Evolutionary conservation across 2,329 filamentous ascomycete genomes (phyloP), one percentile per base, ranked within the genome.

Genomic region (Arthrinium puccinioides): DNA sequence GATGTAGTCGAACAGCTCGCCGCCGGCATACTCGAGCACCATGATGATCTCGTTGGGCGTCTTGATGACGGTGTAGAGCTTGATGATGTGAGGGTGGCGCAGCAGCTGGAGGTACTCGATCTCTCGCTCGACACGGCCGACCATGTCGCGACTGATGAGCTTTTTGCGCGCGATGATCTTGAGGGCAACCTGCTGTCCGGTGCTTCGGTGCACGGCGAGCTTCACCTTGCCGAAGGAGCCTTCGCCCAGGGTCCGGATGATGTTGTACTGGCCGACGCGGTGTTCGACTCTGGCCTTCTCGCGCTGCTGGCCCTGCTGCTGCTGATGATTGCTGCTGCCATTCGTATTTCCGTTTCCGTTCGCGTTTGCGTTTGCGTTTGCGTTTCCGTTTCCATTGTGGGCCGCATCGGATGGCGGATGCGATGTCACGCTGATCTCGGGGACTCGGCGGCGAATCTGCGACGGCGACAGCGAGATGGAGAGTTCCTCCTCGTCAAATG

Each of bases 171-270:
- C 86, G 55, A 98, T 98, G 57, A 97, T 96, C 73, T 98, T 98
- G 57, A 98, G 75, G 20, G 92, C 92, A 35, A 98, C 92, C 67
- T 96, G 87, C 62, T 97, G 89, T 46, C 86, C 86, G 49, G 87
- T 97, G 49, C 88, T 81, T 54, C 87, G 81, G 59, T 98, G 92
- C 28, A 89, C 84, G 16, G 92, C 92, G 52, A 98, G 77, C 71
- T 97, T 97, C 60, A 98, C 92, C 68, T 98, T 98, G 52, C 92
- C 92, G 60, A 98, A 98, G 3, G 89, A 96, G 32, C 92, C 92
- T 66, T 98, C 92, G 39, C 92, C 92, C 11, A 98, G 74, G 13
- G 90, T 96, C 59, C 82, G 83, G 50, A 95, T 73, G 40, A 96
- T 82, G 52, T 84, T 85, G 69, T 98, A 98, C 62, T 89, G 86